Evolutionary conservation across 495 filamentous ascomycete species (phyloP).

Genomic region (Penicillium coprophilum): DNA sequence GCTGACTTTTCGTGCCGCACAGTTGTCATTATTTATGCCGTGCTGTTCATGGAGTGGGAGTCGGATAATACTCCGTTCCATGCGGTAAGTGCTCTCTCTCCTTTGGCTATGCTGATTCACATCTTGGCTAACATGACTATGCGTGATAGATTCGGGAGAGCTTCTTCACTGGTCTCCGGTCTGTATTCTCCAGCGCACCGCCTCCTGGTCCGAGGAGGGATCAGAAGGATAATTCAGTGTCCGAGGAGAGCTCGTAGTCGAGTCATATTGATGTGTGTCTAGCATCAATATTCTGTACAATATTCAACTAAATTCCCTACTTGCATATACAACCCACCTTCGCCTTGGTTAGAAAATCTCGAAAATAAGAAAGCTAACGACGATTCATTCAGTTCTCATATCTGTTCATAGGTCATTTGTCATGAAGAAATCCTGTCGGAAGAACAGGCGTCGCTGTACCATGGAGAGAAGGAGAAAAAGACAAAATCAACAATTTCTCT

Average conservation of each 20-base stretch:
- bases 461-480: slow-evolving; percentile 12
- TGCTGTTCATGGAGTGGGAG: slow-evolving; percentile 79
- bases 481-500: slow-evolving; percentile 5
- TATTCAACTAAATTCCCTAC: slow-evolving; percentile 11
- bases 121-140: neutral
- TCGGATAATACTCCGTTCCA: slow-evolving; percentile 61
- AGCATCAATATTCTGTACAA: slow-evolving; percentile 5
- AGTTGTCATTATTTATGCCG: slow-evolving; percentile 70
- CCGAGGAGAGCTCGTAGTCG: neutral
- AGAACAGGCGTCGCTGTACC: slow-evolving; percentile 23
- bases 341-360: neutral
- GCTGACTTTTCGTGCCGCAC: slow-evolving; percentile 16
- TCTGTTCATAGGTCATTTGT: slow-evolving; percentile 28
- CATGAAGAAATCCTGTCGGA: slow-evolving; percentile 25
- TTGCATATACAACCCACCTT: neutral
- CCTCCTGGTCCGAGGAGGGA: slow-evolving; percentile 34
- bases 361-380: slow-evolving; percentile 7
- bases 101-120: neutral
- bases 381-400: slow-evolving; percentile 31
- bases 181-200: slow-evolving; percentile 38
- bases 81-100: slow-evolving; percentile 34
- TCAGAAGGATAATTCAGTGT: slow-evolving; percentile 12
- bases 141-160: slow-evolving; percentile 36
- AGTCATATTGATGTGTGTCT: neutral
- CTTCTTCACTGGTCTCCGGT: slow-evolving; percentile 36